Conservation (phyloP, 2,329 filamentous ascomycete genomes). For the Rhinocladiella mackenziei region DNA sequence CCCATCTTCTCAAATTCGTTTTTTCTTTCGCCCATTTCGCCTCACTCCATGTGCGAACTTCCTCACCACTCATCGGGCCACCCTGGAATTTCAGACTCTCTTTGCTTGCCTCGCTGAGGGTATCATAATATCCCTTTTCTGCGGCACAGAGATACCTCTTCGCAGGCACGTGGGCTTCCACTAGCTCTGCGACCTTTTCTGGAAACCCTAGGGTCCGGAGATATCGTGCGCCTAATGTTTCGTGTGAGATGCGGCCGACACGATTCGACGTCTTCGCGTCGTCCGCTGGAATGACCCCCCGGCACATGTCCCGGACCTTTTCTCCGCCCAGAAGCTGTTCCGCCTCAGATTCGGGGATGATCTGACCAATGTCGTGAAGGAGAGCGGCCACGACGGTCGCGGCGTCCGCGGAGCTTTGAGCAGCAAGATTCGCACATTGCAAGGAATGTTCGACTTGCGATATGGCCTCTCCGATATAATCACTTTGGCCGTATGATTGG, state of each 20-base stretch:
- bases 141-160: constrained; percentile 33
- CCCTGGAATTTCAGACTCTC: constrained; percentile 29
- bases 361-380: constrained; percentile 44
- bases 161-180: constrained; percentile 33
- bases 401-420: constrained; percentile 9
- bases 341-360: constrained; percentile 38
- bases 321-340: too few relatives aligned
- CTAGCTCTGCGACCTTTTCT: constrained; percentile 30
- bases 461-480: constrained; percentile 10
- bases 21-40: constrained; percentile 29
- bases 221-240: constrained; percentile 31
- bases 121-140: constrained; percentile 30
- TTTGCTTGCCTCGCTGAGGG: constrained; percentile 32
- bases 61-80: constrained; percentile 25
- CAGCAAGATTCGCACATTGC: constrained; percentile 10
- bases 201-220: constrained; percentile 32
- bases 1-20: constrained; percentile 30
- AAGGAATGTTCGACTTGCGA: constrained; percentile 10
- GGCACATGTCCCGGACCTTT: too few relatives aligned
- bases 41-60: constrained; percentile 25
- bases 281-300: too few relatives aligned
- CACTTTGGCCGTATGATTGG: too few relatives aligned
- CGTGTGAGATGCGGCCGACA: constrained; percentile 31
- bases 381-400: constrained; percentile 38
- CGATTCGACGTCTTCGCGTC: constrained; percentile 26